phyloP scores from a whole-genome alignment of 306 rosid species.

The Rosa rugosa region DNA sequence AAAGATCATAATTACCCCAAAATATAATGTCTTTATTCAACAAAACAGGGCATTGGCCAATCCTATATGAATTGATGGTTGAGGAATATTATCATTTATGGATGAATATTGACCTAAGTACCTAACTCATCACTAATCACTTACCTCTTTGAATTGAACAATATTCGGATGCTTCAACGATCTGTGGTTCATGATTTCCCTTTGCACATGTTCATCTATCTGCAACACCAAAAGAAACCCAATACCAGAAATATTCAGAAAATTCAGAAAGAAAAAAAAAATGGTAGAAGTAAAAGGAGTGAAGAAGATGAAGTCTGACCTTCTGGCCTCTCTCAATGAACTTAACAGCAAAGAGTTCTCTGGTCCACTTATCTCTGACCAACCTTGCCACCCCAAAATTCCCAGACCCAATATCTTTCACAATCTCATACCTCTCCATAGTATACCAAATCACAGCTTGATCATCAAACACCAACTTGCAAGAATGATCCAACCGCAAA shows the following conservation, averaged over 20 bases:
- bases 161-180: conserved; percentile 86
- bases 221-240: conserved; percentile 27
- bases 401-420: conserved; percentile 77
- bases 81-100: neutral
- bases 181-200: conserved; percentile 91
- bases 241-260: neutral
- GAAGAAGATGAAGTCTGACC: conserved; percentile 38
- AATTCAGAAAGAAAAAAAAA: neutral
- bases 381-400: conserved; percentile 80
- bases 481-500: neutral
- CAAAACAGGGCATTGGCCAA: neutral
- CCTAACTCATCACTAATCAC: conserved; percentile 7
- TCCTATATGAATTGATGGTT: neutral
- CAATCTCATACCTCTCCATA: conserved; percentile 81
- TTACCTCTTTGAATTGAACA: conserved; percentile 77
- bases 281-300: neutral
- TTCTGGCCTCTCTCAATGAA: conserved; percentile 81
- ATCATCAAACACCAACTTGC: neutral
- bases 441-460: neutral
- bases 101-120: neutral
- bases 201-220: conserved; percentile 79
- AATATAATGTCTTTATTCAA: neutral
- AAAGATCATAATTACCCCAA: neutral
- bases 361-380: conserved; percentile 52
- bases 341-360: conserved; percentile 67